phyloP scores from a whole-genome alignment of 1,139 yeast species.

The Nematodospora anomalae region DNA sequence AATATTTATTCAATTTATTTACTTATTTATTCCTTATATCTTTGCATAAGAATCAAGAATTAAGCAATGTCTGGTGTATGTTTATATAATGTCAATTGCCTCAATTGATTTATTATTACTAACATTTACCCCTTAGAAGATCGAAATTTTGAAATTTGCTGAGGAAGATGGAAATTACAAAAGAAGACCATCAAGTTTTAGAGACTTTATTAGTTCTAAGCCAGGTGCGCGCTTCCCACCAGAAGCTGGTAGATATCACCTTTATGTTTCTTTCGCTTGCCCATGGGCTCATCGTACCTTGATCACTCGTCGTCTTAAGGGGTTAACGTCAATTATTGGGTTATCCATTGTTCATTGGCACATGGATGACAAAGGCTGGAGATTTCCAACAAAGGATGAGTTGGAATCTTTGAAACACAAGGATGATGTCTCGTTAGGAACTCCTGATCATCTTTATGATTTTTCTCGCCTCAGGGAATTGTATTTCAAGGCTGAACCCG shows the following conservation, averaged over 20 bases:
- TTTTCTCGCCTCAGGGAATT: constrained; percentile 62
- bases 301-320: constrained; percentile 75
- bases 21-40: not conserved
- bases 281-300: constrained; percentile 96
- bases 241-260: constrained; percentile 79
- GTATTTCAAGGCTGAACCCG: constrained; percentile 72
- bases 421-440: constrained; percentile 50
- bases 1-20: too few relatives aligned
- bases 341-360: constrained; percentile 87
- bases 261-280: constrained; percentile 85
- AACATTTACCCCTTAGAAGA: constrained; percentile 7
- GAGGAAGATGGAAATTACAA: constrained; percentile 54
- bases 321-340: constrained; percentile 60
- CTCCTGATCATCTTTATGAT: constrained; percentile 66
- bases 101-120: constrained; percentile 4
- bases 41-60: constrained; percentile 1
- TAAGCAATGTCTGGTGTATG: constrained; percentile 13
- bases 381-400: constrained; percentile 50
- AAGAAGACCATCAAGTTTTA: constrained; percentile 47
- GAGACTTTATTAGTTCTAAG: constrained; percentile 60
- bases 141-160: constrained; percentile 47
- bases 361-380: constrained; percentile 86
- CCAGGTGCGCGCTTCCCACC: constrained; percentile 67
- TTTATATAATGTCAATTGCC: too few relatives aligned
- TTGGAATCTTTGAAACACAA: constrained; percentile 24